Evolutionary conservation across 2,329 filamentous ascomycete genomes (phyloP).

Genomic region (Aureobasidium pullulans): DNA sequence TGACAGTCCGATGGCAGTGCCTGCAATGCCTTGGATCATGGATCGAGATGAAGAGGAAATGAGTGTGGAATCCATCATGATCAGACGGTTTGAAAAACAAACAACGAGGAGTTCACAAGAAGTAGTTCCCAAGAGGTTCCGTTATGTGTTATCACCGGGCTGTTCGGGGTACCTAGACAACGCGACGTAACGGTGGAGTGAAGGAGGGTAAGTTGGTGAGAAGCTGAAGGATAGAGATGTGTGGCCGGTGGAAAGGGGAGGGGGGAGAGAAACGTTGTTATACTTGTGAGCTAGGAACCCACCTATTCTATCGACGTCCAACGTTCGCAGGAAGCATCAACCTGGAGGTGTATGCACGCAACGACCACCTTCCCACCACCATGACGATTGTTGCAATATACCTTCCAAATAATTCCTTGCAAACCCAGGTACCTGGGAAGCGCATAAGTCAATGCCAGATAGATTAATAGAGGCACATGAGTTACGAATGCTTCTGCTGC

Average conservation of each 20-base stretch:
- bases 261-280: conserved; percentile 9
- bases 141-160: not conserved
- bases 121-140: conserved; percentile 7
- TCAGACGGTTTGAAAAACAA: not conserved
- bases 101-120: conserved; percentile 1
- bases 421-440: conserved; percentile 9
- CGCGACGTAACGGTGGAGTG: not conserved
- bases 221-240: not conserved
- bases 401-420: conserved; percentile 7
- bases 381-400: conserved; percentile 1
- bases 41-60: conserved; percentile 5
- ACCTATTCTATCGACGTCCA: not conserved
- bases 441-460: conserved; percentile 7
- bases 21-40: conserved; percentile 3
- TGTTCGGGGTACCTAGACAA: not conserved
- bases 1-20: conserved; percentile 2
- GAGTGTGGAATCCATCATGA: conserved; percentile 10
- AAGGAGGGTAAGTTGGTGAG: conserved; percentile 6
- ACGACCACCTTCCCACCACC: conserved; percentile 3
- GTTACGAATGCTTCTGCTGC: not conserved
- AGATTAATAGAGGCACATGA: conserved; percentile 5
- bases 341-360: conserved; percentile 4
- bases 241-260: not conserved
- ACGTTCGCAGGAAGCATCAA: conserved; percentile 2
- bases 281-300: conserved; percentile 9